Evolutionary conservation across 371 early-diverging fungal species (phyloP).

Genomic region (Mortierella sp.): DNA sequence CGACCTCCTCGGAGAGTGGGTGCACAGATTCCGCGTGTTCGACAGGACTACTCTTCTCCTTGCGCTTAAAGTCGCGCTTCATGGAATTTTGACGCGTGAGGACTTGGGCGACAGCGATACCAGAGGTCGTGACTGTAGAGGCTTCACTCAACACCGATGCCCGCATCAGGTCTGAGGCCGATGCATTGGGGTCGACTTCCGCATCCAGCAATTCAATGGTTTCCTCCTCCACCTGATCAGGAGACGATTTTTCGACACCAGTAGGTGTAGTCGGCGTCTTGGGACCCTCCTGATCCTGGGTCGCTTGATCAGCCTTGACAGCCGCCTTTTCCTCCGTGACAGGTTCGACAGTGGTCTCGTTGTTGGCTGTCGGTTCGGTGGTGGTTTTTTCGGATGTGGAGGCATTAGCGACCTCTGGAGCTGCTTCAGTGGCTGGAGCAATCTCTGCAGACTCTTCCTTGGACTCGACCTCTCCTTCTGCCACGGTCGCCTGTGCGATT

Average conservation of each 20-base stretch:
- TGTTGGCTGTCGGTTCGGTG: not conserved
- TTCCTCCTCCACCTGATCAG: constrained; percentile 6
- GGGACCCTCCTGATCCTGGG: not conserved
- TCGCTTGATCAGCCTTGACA: not conserved
- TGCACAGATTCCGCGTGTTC: not conserved
- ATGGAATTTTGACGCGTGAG: constrained; percentile 45
- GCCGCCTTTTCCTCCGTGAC: not conserved
- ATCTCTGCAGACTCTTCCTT: no score
- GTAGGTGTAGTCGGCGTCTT: constrained; percentile 6
- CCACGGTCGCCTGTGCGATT: no score
- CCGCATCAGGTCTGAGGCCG: constrained; percentile 23
- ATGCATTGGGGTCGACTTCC: not conserved
- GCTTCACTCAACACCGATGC: constrained; percentile 43
- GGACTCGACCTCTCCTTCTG: no score
- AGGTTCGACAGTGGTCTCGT: not conserved
- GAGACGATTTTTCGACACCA: not conserved
- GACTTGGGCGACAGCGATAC: constrained; percentile 41
- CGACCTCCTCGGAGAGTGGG: no score
- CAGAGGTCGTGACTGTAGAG: constrained; percentile 39
- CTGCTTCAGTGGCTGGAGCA: no score
- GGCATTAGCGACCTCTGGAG: no score
- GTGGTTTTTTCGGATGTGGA: no score
- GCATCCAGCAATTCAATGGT: not conserved
- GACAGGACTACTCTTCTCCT: constrained; percentile 2
- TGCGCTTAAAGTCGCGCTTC: constrained; percentile 34